A percentile compares a stretch with the other conserved stretches of the same genome.
phyloP scores from a whole-genome alignment of 2,329 filamentous ascomycete genomes.

The Epichloe typhina region DNA sequence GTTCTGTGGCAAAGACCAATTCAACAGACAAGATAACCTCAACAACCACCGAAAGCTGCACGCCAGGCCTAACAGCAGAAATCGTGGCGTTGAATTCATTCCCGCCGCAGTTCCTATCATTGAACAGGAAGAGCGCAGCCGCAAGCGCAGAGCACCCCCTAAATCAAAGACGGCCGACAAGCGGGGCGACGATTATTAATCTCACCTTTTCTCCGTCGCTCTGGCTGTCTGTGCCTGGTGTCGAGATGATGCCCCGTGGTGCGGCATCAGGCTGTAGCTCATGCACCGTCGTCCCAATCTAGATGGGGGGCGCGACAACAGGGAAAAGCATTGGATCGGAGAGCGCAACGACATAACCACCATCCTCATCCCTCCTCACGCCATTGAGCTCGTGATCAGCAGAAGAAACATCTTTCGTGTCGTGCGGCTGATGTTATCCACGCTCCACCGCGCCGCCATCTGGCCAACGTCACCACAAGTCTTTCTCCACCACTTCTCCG shows the following conservation, averaged over 20 bases:
- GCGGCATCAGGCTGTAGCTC: background rate
- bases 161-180: conserved; percentile 23
- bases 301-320: background rate
- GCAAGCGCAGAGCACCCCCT: conserved; percentile 25
- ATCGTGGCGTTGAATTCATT: conserved; percentile 27
- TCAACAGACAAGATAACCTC: conserved; percentile 28
- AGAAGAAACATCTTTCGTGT: background rate
- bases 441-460: background rate
- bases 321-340: background rate
- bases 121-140: conserved; percentile 26
- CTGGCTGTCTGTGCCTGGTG: background rate
- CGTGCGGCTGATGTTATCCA: background rate
- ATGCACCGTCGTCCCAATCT: background rate
- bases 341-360: background rate
- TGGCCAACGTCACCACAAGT: background rate
- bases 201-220: background rate
- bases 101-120: conserved; percentile 26
- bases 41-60: conserved; percentile 30
- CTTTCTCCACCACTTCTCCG: background rate
- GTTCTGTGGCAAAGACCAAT: conserved; percentile 29
- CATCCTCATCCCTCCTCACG: background rate
- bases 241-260: background rate
- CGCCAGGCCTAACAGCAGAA: conserved; percentile 24
- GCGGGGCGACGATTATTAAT: conserved; percentile 18
- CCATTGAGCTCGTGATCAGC: background rate